phyloP scores from a whole-genome alignment of 176 grass and related monocot species.

The Tillandsia fasciculata region DNA sequence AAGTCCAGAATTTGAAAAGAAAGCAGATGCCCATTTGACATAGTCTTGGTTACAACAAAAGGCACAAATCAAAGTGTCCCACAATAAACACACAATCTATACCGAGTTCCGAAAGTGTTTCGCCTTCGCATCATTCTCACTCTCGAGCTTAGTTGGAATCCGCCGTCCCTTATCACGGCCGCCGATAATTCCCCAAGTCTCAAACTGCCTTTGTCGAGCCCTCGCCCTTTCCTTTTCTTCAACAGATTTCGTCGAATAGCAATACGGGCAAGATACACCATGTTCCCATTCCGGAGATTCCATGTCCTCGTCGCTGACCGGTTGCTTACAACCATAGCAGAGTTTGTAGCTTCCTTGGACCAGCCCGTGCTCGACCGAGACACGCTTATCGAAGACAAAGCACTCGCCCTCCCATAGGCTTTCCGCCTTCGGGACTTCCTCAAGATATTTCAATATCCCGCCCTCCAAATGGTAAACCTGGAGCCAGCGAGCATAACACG shows the following conservation, averaged over 20 bases:
- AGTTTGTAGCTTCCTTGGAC: conserved; percentile 79
- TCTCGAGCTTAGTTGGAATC: neutral
- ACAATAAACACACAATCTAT: conserved; percentile 1
- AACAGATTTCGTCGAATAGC: conserved; percentile 50
- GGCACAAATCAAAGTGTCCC: neutral
- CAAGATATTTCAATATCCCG: conserved; percentile 88
- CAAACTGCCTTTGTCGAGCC: conserved; percentile 70
- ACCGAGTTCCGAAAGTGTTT: conserved; percentile 2
- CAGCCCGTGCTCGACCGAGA: conserved; percentile 83
- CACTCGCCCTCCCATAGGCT: conserved; percentile 93
- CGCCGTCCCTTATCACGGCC: conserved; percentile 73
- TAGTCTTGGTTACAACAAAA: too few species aligned
- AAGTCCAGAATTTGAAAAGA: too few species aligned
- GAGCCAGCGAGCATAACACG: neutral
- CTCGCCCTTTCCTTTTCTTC: conserved; percentile 80
- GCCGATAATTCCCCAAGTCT: conserved; percentile 73
- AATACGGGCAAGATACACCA: conserved; percentile 76
- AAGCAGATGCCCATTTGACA: too few species aligned
- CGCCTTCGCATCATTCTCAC: neutral
- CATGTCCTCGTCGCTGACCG: conserved; percentile 81
- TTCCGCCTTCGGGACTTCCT: conserved; percentile 69
- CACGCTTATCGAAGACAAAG: conserved; percentile 94
- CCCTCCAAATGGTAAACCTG: conserved; percentile 97
- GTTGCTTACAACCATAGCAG: conserved; percentile 94
- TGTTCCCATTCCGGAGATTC: conserved; percentile 73